These are phyloP conservation scores for Thielaviopsis euricoi DNA, from an alignment of 2,329 filamentous ascomycete genomes.

Conservation along the genomic window DNA sequence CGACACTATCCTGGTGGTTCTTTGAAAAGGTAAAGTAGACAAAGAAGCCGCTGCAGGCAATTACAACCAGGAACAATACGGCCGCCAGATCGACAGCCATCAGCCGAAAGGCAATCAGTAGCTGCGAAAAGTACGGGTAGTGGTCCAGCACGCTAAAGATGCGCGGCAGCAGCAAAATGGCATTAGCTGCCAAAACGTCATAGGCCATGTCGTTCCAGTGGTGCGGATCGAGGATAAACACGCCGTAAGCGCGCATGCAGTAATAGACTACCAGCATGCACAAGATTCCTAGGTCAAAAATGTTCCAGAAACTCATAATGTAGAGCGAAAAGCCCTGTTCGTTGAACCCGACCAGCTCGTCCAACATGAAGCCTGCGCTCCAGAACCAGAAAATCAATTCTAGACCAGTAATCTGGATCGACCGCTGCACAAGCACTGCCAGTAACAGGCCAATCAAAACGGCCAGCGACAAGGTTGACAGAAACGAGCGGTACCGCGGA, in stretches of 20 bases:
- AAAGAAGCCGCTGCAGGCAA: slow-evolving; percentile 87
- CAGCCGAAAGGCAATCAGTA: slow-evolving; percentile 82
- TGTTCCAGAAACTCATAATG: slow-evolving; percentile 96
- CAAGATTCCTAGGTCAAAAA: slow-evolving; percentile 82
- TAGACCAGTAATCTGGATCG: slow-evolving; percentile 62
- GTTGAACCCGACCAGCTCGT: slow-evolving; percentile 89
- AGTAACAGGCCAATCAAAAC: slow-evolving; percentile 74
- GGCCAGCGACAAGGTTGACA: slow-evolving; percentile 76
- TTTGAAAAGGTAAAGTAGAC: slow-evolving; percentile 80
- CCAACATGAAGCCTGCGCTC: slow-evolving; percentile 93
- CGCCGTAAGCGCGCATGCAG: slow-evolving; percentile 72
- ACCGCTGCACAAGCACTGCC: slow-evolving; percentile 61
- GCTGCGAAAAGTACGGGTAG: slow-evolving; percentile 88
- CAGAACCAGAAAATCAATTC: slow-evolving; percentile 95
- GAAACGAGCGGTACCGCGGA: slow-evolving; percentile 76
- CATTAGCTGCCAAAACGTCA: slow-evolving; percentile 83
- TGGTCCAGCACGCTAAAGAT: slow-evolving; percentile 89
- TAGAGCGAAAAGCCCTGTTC: slow-evolving; percentile 94
- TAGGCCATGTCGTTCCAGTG: slow-evolving; percentile 73
- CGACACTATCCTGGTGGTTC: slow-evolving; percentile 49
- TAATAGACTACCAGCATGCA: slow-evolving; percentile 79
- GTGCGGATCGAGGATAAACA: slow-evolving; percentile 62
- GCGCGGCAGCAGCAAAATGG: slow-evolving; percentile 74
- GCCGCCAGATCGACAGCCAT: slow-evolving; percentile 85
- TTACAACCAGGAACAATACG: slow-evolving; percentile 67